Percentiles rank a stretch among this genome's conserved stretches.
phyloP scores from a whole-genome alignment of 2,329 filamentous ascomycete species.

The Penicillium sumatraense region DNA sequence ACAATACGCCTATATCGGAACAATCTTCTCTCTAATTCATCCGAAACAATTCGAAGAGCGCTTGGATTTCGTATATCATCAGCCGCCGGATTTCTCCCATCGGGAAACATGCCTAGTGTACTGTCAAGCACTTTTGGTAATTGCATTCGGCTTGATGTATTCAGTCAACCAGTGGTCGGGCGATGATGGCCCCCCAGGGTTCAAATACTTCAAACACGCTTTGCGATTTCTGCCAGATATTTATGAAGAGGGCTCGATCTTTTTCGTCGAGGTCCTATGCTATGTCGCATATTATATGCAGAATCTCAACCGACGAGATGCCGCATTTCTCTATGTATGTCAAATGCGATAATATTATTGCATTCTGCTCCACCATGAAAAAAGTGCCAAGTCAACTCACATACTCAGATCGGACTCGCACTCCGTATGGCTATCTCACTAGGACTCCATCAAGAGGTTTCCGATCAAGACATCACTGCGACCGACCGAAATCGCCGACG shows the following conservation, averaged over 20 bases:
- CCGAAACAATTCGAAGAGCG: constrained; percentile 53
- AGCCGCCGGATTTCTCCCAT: constrained; percentile 48
- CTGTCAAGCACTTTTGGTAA: constrained; percentile 57
- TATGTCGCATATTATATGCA: constrained; percentile 63
- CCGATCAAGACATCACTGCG: constrained; percentile 44
- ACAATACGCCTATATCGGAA: constrained; percentile 62
- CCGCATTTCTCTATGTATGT: constrained; percentile 57
- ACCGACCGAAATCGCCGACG: constrained; percentile 55
- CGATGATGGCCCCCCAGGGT: constrained; percentile 59
- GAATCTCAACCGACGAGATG: constrained; percentile 60
- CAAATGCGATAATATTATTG: not conserved
- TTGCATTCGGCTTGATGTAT: constrained; percentile 62
- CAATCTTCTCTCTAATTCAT: constrained; percentile 60
- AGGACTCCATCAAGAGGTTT: constrained; percentile 60
- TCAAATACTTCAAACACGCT: constrained; percentile 59
- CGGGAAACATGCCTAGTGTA: constrained; percentile 55
- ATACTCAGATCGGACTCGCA: constrained; percentile 53
- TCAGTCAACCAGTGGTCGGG: constrained; percentile 62
- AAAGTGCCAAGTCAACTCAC: constrained; percentile 10
- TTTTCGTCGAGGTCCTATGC: constrained; percentile 60
- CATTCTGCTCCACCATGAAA: not conserved
- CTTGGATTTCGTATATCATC: constrained; percentile 51
- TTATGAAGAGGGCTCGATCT: constrained; percentile 59
- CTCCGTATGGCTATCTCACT: constrained; percentile 63
- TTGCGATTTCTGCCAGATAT: constrained; percentile 59